Base-by-base conservation (phyloP, 257 asterid genomes). In the Solanum virginianum region DNA sequence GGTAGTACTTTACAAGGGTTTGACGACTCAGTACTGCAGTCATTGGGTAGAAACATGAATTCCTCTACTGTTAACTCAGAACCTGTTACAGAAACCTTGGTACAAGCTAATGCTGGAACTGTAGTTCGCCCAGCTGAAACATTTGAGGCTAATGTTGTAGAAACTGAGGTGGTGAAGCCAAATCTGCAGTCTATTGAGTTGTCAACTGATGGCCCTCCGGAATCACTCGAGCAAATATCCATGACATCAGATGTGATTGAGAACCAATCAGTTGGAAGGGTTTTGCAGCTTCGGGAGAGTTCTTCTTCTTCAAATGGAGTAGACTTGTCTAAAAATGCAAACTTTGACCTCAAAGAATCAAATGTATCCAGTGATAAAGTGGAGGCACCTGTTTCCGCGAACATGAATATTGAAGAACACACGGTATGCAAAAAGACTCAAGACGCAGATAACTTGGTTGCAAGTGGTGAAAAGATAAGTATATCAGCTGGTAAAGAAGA, bases 251-350 rank as follows among this genome's bases (percentile, higher is more conserved):
- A 18, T 72, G 83, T 86, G 85, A 80, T 60, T 39, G 59, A 47
- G n/a, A 83, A 49, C 49, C 91, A 71, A 47, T 87, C 94, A 82
- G 86, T 65, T 88, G 87, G 75, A 84, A 93, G 86, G 82, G 80
- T 89, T 66, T 87, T 87, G 84, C 93, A 86, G 85, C 89, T 87
- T 85, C 93, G 89, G 87, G 97, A 94, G 69, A 90, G 93, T 86
- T 89, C 87, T 80, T 36, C 39, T 36, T 36, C 41, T 36, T 36
- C 41, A 36, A 36, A 36, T 36, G 41, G 6, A 36, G 41, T 36
- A 36, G 41, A 36, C 41, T 36, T 36, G 5, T 36, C 90, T 71
- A 82, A 49, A 81, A 82, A 88, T 87, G 86, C 72, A 41, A 81
- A 80, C 71, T 83, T 63, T 57, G 86, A 87, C 51, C 84, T 66